Conservation (phyloP, 2,329 filamentous ascomycete species). For the Elsinoe perseae region DNA sequence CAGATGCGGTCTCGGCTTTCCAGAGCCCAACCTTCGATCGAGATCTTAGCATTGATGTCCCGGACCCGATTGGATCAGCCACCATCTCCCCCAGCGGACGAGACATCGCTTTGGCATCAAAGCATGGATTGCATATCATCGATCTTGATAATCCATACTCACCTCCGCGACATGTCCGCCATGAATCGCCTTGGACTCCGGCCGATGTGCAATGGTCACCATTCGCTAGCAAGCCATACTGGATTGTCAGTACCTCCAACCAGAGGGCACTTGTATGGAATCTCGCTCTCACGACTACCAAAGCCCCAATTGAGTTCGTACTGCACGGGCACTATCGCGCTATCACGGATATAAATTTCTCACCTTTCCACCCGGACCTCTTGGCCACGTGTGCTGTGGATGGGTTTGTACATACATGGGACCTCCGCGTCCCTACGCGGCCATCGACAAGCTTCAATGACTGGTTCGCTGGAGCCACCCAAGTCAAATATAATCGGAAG, state of each 20-base stretch:
- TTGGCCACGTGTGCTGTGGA: slow-evolving; percentile 88
- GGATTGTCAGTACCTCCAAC: slow-evolving; percentile 90
- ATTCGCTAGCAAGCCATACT: slow-evolving; percentile 80
- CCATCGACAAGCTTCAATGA: slow-evolving; percentile 78
- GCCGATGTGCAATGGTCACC: slow-evolving; percentile 97
- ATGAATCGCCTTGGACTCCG: slow-evolving; percentile 87
- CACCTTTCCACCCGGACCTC: slow-evolving; percentile 80
- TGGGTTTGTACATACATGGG: slow-evolving; percentile 89
- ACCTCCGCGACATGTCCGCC: slow-evolving; percentile 73
- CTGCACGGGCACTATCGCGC: slow-evolving; percentile 78
- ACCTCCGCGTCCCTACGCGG: slow-evolving; percentile 64
- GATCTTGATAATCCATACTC: slow-evolving; percentile 86
- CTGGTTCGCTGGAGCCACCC: slow-evolving; percentile 87
- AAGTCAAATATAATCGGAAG: slow-evolving; percentile 90
- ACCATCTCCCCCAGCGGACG: slow-evolving; percentile 87
- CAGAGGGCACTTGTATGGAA: slow-evolving; percentile 95
- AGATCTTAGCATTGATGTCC: slow-evolving; percentile 75
- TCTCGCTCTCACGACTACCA: slow-evolving; percentile 59
- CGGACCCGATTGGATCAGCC: slow-evolving; percentile 73
- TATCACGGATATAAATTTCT: slow-evolving; percentile 96
- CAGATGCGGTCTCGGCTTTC: slow-evolving; percentile 34
- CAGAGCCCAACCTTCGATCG: slow-evolving; percentile 84
- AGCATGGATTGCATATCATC: slow-evolving; percentile 82
- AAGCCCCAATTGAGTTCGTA: slow-evolving; percentile 81
- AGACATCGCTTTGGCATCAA: slow-evolving; percentile 82